Evolutionary conservation across 2,329 filamentous ascomycete species (phyloP).

Genomic region (Xylaria sp.): DNA sequence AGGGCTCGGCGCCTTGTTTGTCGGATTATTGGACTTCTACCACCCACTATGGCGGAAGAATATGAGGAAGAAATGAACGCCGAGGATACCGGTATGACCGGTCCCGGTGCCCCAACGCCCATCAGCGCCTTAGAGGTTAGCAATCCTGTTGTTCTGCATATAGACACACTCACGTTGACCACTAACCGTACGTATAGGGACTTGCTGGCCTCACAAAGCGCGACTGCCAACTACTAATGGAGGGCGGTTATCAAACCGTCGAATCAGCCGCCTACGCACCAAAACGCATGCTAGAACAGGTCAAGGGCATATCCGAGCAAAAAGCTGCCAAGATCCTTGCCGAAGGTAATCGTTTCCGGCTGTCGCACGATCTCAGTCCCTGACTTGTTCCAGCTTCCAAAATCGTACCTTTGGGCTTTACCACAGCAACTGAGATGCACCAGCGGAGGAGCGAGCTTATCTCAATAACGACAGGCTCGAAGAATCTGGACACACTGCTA

Average conservation of each 20-base stretch:
- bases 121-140: constrained; percentile 83
- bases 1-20: neutral
- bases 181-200: constrained; percentile 60
- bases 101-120: constrained; percentile 92
- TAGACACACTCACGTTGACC: neutral
- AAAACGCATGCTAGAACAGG: constrained; percentile 82
- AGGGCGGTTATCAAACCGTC: constrained; percentile 93
- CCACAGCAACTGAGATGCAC: constrained; percentile 98
- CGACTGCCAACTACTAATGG: constrained; percentile 90
- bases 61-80: constrained; percentile 69
- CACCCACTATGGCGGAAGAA: constrained; percentile 56
- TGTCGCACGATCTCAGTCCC: neutral
- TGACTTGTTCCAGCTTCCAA: constrained; percentile 72
- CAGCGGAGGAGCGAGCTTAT: constrained; percentile 95
- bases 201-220: constrained; percentile 88
- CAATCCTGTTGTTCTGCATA: constrained; percentile 1
- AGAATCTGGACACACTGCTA: constrained; percentile 92
- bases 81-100: constrained; percentile 76
- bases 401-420: constrained; percentile 98
- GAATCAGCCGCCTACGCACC: constrained; percentile 94
- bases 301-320: constrained; percentile 97
- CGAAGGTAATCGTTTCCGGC: constrained; percentile 66
- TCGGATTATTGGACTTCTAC: neutral
- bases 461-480: constrained; percentile 96
- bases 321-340: constrained; percentile 90